Conservation (phyloP, 176 grass and related monocot species). For the Aegilops speltoides region DNA sequence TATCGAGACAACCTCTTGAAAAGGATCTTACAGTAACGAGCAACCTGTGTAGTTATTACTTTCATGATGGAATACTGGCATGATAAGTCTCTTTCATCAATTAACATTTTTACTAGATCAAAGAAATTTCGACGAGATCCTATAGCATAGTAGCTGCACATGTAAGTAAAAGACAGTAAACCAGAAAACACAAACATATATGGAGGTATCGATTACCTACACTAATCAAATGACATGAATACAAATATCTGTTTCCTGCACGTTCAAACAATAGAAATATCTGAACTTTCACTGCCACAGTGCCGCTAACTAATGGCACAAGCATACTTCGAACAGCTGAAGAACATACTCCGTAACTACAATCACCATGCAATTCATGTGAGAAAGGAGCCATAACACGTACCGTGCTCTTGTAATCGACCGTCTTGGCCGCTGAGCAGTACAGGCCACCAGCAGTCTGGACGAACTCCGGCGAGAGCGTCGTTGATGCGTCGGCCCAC, state of each 20-base stretch:
- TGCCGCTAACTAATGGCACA: neutral
- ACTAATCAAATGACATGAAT: neutral
- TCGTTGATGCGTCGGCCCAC: conserved; percentile 40
- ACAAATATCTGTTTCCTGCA: neutral
- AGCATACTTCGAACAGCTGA: conserved; percentile 6
- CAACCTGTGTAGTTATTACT: neutral
- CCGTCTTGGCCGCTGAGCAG: conserved; percentile 22
- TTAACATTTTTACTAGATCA: neutral
- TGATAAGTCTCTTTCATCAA: neutral
- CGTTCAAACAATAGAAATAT: neutral
- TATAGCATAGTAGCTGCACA: neutral
- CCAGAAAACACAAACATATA: neutral
- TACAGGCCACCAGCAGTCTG: conserved; percentile 10
- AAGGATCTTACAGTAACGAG: neutral
- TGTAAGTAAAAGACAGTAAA: neutral
- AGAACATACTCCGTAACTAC: neutral
- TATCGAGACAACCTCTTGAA: neutral
- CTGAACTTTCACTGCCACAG: neutral
- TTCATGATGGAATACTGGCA: neutral
- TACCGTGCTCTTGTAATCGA: conserved; percentile 34
- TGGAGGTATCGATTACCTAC: neutral
- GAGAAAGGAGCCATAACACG: neutral
- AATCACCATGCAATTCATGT: neutral
- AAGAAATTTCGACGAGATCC: neutral
- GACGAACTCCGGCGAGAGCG: conserved; percentile 21